A percentile compares a stretch with the other conserved stretches of the same genome.
Conservation (phyloP, 2,329 filamentous ascomycete species). For the Xylaria sp. region DNA sequence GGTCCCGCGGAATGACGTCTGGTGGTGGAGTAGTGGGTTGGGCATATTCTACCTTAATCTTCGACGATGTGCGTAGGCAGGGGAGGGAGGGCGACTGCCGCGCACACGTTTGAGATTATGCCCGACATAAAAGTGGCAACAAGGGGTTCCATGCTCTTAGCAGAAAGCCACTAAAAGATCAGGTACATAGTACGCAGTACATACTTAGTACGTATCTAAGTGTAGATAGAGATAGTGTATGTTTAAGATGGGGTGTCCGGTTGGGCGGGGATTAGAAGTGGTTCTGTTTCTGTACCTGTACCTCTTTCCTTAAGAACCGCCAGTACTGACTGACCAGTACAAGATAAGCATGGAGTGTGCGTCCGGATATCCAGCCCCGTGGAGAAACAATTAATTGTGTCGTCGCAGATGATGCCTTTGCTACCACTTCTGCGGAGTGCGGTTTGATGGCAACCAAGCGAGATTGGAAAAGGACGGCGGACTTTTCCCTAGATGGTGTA, state of each 20-base stretch:
- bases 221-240: too few species aligned
- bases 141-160: background rate
- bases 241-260: conserved; percentile 2
- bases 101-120: conserved; percentile 11
- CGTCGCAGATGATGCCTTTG: background rate
- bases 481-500: background rate
- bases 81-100: background rate
- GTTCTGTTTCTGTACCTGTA: background rate
- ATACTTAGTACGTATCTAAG: too few species aligned
- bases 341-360: background rate
- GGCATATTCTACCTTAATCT: conserved; percentile 2
- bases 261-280: background rate
- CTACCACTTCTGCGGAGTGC: background rate
- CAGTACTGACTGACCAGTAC: background rate
- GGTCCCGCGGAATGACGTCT: conserved; percentile 1
- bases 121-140: conserved; percentile 13
- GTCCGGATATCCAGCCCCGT: background rate
- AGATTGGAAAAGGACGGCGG: conserved; percentile 2
- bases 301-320: too few species aligned
- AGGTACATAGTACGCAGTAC: too few species aligned
- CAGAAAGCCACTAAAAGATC: background rate
- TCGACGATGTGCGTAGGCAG: background rate
- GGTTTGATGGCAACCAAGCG: background rate
- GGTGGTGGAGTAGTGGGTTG: conserved; percentile 2
- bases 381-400: background rate